These are phyloP conservation scores for Leishmania gerbilli DNA, from an alignment of 208 protist species.

Conservation along the genomic window DNA sequence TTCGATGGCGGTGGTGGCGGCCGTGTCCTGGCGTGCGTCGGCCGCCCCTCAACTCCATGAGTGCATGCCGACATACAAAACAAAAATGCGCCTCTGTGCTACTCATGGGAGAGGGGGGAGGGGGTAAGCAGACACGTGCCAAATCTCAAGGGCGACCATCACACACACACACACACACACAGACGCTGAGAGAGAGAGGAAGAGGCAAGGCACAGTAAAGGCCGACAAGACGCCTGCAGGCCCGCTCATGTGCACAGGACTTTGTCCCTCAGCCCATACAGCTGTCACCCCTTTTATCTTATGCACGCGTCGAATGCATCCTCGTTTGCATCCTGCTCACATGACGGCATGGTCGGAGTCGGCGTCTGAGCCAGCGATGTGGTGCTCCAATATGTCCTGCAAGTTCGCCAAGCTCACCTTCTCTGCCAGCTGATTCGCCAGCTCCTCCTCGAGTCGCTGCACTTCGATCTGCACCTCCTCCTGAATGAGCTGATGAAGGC, in stretches of 20 bases:
- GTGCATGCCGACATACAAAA: constrained; percentile 17
- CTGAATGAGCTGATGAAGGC: constrained; percentile 38
- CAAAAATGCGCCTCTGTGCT: constrained; percentile 3
- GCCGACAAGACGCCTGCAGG: not conserved
- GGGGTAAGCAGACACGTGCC: not conserved
- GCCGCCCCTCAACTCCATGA: not conserved
- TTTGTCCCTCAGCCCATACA: not conserved
- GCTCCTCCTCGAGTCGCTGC: constrained; percentile 32
- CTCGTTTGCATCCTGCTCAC: not conserved
- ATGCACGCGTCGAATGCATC: not conserved
- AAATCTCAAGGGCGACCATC: not conserved
- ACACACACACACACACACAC: not conserved
- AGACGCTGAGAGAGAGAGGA: not conserved
- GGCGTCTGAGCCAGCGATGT: constrained; percentile 11
- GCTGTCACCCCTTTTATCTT: not conserved
- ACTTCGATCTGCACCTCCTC: constrained; percentile 51
- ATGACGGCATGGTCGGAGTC: constrained; percentile 3
- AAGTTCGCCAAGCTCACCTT: constrained; percentile 62
- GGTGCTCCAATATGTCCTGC: constrained; percentile 52
- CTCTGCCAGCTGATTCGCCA: constrained; percentile 49
- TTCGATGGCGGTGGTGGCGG: not conserved
- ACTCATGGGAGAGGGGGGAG: not conserved
- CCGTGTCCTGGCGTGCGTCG: not conserved
- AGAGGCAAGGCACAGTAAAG: not conserved
- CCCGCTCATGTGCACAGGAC: not conserved